Evolutionary conservation across 2,329 filamentous ascomycete genomes (phyloP), one percentile per base, ranked within the genome.

Genomic region (Aspergillus bombycis): DNA sequence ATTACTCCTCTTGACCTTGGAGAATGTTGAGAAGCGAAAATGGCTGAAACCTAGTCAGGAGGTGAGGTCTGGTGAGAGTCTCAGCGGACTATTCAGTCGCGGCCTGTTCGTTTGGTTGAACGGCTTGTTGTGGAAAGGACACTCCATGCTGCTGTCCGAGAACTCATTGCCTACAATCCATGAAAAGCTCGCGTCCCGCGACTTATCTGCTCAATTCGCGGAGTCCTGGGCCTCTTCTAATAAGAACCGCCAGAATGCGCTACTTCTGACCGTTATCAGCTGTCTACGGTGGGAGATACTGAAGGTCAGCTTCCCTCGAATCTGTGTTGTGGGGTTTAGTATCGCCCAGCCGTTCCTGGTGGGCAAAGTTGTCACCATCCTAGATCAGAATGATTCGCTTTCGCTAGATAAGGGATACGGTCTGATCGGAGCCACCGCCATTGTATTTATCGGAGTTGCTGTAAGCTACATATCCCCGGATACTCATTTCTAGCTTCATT

Each of bases 101-200:
- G 73, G 74, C 2, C 70, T 82, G 21, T 84, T 84, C 64, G 79
- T 75, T 68, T 85, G 82, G 82, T 74, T 83, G 54, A 69, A 70
- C 57, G 54, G 60, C 14, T 60, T 70, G 53, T 43, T 72, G 23
- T 57, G 63, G 56, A 66, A 60, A 46, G 70, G 68, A 2, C 46
- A 66, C 43, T 59, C 58, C 2, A 60, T 38, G 10, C 36, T 52
- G 30, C 50, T 68, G 21, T 56, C 58, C 26, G 62, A 46, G 2
- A 59, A 61, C 28, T 32, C 30, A 30, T 57, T 67, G 23, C 65
- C 65, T 32, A 19, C 32, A 4, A 45, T 65, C 26, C 57, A 66
- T 26, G 54, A 60, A 21, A 65, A 63, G 45, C 57, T 66, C 4
- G 50, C 26, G 9, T 54, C 50, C n/a, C 28, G 19, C 50, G 50